Conservation (phyloP, 352 stramenopile genomes). For the Phytophthora pistaciae region DNA sequence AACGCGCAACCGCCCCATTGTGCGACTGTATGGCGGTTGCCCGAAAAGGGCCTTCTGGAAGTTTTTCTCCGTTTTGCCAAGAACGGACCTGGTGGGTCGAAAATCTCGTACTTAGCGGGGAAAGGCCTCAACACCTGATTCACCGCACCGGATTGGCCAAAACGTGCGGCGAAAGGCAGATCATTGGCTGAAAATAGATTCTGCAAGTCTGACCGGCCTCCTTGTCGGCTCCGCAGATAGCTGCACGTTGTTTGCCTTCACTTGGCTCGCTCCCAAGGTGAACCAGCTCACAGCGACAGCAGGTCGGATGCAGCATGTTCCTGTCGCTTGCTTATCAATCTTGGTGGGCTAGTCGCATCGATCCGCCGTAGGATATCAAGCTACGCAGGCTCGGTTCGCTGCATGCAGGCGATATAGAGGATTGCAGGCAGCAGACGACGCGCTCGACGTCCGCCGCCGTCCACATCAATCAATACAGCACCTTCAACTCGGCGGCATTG, state of each 20-base stretch:
- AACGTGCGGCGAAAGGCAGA: background rate
- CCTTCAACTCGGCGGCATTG: background rate
- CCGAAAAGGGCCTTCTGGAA: constrained; percentile 45
- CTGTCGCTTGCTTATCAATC: background rate
- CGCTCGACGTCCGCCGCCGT: background rate
- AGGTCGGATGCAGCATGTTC: background rate
- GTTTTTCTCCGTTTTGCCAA: constrained; percentile 46
- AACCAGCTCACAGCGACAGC: background rate
- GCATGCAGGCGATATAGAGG: background rate
- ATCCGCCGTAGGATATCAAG: background rate
- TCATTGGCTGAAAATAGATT: constrained; percentile 22
- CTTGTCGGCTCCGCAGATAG: background rate
- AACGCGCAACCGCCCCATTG: constrained; percentile 19
- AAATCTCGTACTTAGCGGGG: constrained; percentile 25
- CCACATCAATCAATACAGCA: background rate
- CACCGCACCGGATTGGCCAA: constrained; percentile 24
- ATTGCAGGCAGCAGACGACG: constrained; percentile 2
- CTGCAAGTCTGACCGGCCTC: background rate
- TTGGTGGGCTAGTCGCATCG: background rate
- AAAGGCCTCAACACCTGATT: background rate
- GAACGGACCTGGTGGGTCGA: constrained; percentile 18
- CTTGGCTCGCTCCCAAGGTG: background rate
- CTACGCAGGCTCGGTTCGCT: background rate
- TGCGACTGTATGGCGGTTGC: constrained; percentile 25
- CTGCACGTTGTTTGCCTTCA: background rate